Conservation (phyloP, 768 basidiomycete species). For the Hemileccinum impolitum region DNA sequence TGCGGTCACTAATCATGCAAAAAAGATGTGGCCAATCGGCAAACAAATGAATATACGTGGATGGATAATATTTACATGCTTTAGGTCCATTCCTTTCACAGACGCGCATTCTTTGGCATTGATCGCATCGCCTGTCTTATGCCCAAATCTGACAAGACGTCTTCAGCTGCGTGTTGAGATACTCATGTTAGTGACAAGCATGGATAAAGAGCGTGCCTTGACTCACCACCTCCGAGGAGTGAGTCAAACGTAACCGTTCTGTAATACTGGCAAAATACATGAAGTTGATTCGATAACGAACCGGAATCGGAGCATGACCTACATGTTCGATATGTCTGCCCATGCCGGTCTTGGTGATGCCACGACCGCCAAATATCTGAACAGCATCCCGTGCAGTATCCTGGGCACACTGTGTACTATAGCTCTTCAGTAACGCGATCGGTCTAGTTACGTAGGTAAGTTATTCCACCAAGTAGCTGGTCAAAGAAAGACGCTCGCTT, state of each 20-base stretch:
- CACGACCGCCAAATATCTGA: slow-evolving; percentile 82
- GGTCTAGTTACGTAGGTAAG: slow-evolving; percentile 39
- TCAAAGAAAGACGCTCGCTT: slow-evolving; percentile 11
- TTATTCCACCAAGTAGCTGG: neutral
- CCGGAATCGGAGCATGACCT: slow-evolving; percentile 10
- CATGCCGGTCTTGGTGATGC: slow-evolving; percentile 76
- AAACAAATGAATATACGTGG: too few species aligned
- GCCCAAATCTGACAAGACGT: slow-evolving; percentile 74
- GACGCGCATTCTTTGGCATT: slow-evolving; percentile 66
- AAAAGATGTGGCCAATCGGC: neutral
- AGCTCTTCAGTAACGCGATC: slow-evolving; percentile 79
- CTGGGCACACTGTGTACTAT: slow-evolving; percentile 70
- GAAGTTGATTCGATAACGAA: neutral
- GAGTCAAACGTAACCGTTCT: slow-evolving; percentile 35
- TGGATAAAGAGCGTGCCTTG: neutral
- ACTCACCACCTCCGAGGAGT: slow-evolving; percentile 62
- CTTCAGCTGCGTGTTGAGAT: slow-evolving; percentile 47
- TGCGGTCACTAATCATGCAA: too few species aligned
- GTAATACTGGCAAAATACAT: slow-evolving; percentile 29
- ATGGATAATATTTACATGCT: too few species aligned
- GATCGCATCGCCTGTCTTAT: slow-evolving; percentile 74
- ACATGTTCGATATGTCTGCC: slow-evolving; percentile 57
- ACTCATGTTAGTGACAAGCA: neutral
- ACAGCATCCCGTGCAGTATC: slow-evolving; percentile 78
- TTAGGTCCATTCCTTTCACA: slow-evolving; percentile 36